These are phyloP conservation scores for Aspergillus bridgeri DNA, from an alignment of 495 filamentous ascomycete genomes.

Conservation along the genomic window DNA sequence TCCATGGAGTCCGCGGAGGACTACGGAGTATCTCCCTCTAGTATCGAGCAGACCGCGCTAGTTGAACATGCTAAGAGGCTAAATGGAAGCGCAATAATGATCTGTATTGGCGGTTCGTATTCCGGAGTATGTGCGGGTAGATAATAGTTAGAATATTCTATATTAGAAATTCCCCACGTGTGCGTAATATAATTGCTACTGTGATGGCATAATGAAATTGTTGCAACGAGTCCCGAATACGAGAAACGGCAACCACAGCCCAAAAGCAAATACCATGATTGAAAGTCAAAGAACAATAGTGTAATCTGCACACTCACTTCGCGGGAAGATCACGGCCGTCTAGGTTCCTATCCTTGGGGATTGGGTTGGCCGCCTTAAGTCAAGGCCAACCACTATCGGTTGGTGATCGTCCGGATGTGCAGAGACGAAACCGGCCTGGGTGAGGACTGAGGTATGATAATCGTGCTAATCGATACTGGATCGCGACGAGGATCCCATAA, in stretches of 20 bases:
- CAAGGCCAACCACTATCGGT: not conserved
- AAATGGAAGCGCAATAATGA: not conserved
- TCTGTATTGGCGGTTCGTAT: not conserved
- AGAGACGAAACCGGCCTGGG: not conserved
- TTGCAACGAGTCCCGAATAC: not conserved
- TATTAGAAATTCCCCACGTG: not conserved
- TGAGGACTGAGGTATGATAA: not conserved
- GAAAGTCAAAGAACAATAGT: not conserved
- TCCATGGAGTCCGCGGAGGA: not conserved
- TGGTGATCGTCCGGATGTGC: not conserved
- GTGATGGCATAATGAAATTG: not conserved
- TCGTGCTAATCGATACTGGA: not conserved
- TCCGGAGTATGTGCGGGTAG: not conserved
- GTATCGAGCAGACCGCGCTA: not conserved
- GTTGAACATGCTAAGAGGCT: not conserved
- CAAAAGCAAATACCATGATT: not conserved
- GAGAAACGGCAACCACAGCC: too few species aligned
- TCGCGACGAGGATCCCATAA: too few species aligned
- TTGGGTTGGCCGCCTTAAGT: too few species aligned
- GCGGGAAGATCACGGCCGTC: not conserved
- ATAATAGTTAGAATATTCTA: too few species aligned
- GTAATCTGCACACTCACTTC: not conserved
- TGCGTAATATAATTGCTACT: not conserved
- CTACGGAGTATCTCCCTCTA: not conserved
- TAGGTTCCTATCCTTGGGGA: not conserved